Evolutionary conservation across 352 stramenopile species (phyloP).

Genomic region (Phytophthora citrophthora): DNA sequence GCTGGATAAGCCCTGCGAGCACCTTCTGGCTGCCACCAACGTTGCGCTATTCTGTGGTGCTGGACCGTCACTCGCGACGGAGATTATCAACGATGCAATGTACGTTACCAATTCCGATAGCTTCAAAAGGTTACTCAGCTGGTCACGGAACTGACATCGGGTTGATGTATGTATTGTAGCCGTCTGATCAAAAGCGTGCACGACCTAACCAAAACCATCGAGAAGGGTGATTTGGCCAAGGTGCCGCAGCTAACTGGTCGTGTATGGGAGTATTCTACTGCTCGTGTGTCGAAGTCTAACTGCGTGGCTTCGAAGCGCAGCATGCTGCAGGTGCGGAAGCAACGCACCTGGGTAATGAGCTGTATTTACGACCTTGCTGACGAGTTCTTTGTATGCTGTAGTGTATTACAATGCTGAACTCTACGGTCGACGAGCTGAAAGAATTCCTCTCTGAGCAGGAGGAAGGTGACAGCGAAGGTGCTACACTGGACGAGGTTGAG

Average conservation of each 20-base stretch:
- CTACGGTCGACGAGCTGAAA: conserved; percentile 81
- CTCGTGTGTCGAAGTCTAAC: conserved; percentile 84
- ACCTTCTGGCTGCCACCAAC: conserved; percentile 76
- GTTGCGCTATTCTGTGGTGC: conserved; percentile 82
- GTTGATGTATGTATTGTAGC: conserved; percentile 33
- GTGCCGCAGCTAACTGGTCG: conserved; percentile 81
- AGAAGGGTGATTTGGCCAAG: conserved; percentile 50
- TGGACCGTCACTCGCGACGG: conserved; percentile 74
- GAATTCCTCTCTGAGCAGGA: conserved; percentile 71
- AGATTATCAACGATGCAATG: conserved; percentile 75
- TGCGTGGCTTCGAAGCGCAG: conserved; percentile 85
- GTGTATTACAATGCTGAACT: conserved; percentile 85
- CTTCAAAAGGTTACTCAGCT: no score
- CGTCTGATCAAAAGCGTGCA: conserved; percentile 79
- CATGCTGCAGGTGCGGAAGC: conserved; percentile 76
- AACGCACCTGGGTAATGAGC: not conserved
- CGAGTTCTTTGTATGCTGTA: conserved; percentile 13
- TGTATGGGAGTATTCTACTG: conserved; percentile 83
- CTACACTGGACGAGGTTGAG: conserved; percentile 59
- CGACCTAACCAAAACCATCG: conserved; percentile 55
- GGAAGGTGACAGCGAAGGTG: conserved; percentile 18
- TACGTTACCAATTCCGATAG: conserved; percentile 16
- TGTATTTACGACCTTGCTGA: not conserved
- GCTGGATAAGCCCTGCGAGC: conserved; percentile 78
- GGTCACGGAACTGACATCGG: not conserved